Base-by-base conservation (phyloP, 257 asterid genomes). In the Petunia secreta region DNA sequence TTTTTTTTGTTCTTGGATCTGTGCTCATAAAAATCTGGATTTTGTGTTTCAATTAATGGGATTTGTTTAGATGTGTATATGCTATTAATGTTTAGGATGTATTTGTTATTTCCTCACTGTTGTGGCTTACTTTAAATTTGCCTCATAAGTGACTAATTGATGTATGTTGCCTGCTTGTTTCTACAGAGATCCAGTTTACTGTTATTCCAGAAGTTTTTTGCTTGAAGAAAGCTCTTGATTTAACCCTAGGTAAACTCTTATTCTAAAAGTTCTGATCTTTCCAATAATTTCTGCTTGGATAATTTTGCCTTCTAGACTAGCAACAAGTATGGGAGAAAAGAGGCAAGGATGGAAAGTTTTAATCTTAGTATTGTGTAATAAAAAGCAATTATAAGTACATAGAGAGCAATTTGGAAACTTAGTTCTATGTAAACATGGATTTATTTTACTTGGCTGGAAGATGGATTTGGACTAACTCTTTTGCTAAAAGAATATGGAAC, bases 401-500 rank as follows among this genome's bases (percentile, higher is more conserved):
- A 15, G 59, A 9, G 2, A 69, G 59, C 36, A 14, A 15, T 66
- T 40, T 15, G 53, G 40, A 34, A n/a, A 68, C 55, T n/a, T 7
- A 16, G 1, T n/a, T 40, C 8, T 43, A 43, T 54, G 4, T 44
- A 8, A 50, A 36, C 37, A 63, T 50, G 48, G 53, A 40, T 11
- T 13, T 36, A 73, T 50, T 54, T 52, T 7, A 73, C 78, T 73
- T 50, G 11, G 78, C 63, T 73, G 46, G 25, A 13, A 73, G 48
- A 50, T 73, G 48, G 0, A 36, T 50, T 73, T 73, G 6, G 78
- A 6, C 36, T 0, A 16, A 50, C 8, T 52, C 0, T 73, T 73
- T 73, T 34, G 48, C 63, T 73, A 50, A 73, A 50, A 50, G 78
- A 50, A 73, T 50, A 13, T 50, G 78, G 48, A 73, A 41, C 78